Conservation (phyloP, 768 basidiomycete genomes). For the Suillus weaverae region DNA sequence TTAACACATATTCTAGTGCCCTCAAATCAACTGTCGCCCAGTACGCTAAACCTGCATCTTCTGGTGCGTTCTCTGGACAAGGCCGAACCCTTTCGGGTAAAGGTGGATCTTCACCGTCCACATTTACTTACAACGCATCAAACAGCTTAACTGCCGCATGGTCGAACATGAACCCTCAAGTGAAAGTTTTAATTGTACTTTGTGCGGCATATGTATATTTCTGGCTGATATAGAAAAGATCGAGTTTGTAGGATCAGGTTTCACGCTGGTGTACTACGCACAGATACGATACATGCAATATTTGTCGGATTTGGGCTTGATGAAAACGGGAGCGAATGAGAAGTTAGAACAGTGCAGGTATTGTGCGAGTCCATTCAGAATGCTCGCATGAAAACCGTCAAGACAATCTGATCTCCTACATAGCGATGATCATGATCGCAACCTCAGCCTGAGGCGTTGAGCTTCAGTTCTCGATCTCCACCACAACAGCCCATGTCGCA, state of each 20-base stretch:
- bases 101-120: slow-evolving; percentile 46
- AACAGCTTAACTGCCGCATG: slow-evolving; percentile 38
- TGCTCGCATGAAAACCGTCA: not conserved
- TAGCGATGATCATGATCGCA: not conserved
- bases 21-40: slow-evolving; percentile 59
- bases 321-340: not conserved
- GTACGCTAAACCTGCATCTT: slow-evolving; percentile 44
- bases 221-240: slow-evolving; percentile 37
- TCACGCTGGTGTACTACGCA: not conserved
- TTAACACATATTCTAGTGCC: slow-evolving; percentile 40
- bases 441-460: not conserved
- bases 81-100: slow-evolving; percentile 58
- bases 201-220: slow-evolving; percentile 62
- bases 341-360: not conserved
- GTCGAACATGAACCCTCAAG: slow-evolving; percentile 61
- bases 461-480: not conserved
- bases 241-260: not conserved
- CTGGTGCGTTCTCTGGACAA: slow-evolving; percentile 62
- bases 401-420: not conserved
- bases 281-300: not conserved
- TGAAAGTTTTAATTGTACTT: slow-evolving; percentile 63
- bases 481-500: not conserved
- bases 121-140: slow-evolving; percentile 34
- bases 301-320: not conserved
- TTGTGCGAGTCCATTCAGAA: not conserved